Conservation (phyloP, 768 basidiomycete genomes). For the Tulasnella sp. region DNA sequence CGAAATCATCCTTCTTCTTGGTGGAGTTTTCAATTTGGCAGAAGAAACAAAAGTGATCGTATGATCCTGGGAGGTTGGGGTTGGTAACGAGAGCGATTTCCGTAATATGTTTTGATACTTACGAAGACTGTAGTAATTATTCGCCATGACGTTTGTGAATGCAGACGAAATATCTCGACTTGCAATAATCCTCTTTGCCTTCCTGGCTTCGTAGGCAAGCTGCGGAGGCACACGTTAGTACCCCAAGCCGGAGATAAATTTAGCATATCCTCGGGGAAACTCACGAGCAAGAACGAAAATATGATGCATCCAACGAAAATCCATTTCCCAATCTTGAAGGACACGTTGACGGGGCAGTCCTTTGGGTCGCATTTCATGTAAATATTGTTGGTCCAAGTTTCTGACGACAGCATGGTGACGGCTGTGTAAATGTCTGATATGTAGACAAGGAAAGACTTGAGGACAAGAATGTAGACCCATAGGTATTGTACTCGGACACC, state of each 20-base stretch:
- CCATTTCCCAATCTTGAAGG: conserved; percentile 86
- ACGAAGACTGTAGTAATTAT: conserved; percentile 94
- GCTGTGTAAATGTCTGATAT: conserved; percentile 96
- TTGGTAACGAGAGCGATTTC: not conserved
- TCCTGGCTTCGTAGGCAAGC: conserved; percentile 86
- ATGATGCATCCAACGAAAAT: conserved; percentile 97
- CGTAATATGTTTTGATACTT: conserved; percentile 26
- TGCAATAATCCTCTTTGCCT: conserved; percentile 85
- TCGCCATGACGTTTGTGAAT: conserved; percentile 95
- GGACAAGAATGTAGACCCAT: conserved; percentile 82
- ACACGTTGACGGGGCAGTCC: conserved; percentile 64
- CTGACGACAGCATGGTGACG: conserved; percentile 87
- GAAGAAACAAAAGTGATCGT: conserved; percentile 97
- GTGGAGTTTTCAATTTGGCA: conserved; percentile 92
- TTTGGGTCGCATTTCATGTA: conserved; percentile 50
- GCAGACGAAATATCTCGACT: conserved; percentile 96
- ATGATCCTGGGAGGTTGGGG: conserved; percentile 47
- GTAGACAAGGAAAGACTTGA: conserved; percentile 95
- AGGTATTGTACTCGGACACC: conserved; percentile 78
- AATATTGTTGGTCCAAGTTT: conserved; percentile 84
- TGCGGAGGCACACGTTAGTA: conserved; percentile 27
- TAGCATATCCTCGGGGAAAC: too few species aligned
- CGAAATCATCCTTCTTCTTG: conserved; percentile 92
- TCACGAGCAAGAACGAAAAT: conserved; percentile 87
- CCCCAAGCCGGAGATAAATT: too few species aligned